Evolutionary conservation across 2,329 filamentous ascomycete species (phyloP).

Genomic region (Bipolaris cookei): DNA sequence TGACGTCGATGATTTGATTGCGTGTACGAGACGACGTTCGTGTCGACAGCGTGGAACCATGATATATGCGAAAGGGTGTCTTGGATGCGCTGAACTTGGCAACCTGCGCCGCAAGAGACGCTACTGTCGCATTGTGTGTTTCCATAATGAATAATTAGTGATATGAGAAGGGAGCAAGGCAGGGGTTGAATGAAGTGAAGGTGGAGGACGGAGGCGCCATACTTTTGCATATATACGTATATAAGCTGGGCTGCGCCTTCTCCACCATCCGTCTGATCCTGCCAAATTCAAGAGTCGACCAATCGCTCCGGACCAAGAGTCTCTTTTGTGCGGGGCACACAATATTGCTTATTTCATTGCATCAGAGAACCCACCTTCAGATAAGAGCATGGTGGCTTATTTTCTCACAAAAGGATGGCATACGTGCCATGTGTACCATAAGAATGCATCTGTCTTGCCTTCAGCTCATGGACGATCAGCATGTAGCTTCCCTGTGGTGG

Average conservation of each 20-base stretch:
- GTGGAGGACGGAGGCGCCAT: constrained; percentile 7
- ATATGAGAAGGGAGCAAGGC: not conserved
- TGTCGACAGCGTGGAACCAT: constrained; percentile 64
- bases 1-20: constrained; percentile 57
- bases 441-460: not conserved
- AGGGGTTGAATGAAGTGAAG: constrained; percentile 1
- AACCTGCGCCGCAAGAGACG: constrained; percentile 45
- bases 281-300: constrained; percentile 14
- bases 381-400: not conserved
- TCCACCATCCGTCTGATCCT: constrained; percentile 28
- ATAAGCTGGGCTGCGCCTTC: constrained; percentile 35
- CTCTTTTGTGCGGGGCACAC: constrained; percentile 3
- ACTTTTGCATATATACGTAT: constrained; percentile 15
- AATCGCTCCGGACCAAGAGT: constrained; percentile 5
- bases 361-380: not conserved
- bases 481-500: constrained; percentile 14
- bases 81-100: constrained; percentile 53
- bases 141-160: constrained; percentile 29
- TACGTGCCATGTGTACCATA: not conserved
- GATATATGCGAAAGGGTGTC: constrained; percentile 62
- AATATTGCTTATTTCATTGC: not conserved
- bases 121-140: constrained; percentile 34
- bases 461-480: not conserved
- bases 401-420: not conserved
- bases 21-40: constrained; percentile 51